Evolutionary conservation across 1,284 basidiomycete species (phyloP), one percentile per base, ranked within the genome.

Genomic region (Puccinia hordei): DNA sequence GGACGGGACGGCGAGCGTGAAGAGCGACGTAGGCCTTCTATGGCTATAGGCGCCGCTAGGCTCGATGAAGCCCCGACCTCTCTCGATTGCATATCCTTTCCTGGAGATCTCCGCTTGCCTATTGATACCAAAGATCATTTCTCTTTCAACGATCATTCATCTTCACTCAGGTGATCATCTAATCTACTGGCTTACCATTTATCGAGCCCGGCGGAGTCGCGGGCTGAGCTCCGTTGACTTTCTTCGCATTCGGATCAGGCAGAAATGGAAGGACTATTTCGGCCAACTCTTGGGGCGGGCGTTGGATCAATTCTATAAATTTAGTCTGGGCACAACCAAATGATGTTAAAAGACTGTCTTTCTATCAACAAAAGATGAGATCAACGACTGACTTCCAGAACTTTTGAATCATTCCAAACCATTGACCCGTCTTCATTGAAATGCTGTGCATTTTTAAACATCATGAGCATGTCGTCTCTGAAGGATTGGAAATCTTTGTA

Each of bases 331-430:
- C 4, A 57, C 30, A 35, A 57, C 22, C 30, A 57, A 51, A 73
- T 59, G 19, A 17, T 2, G 59, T 63, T 17, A 61, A 17, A 61
- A 63, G 30, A 30, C 57, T 59, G 57, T 38, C 59, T 63, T 4
- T 10, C 2, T 49, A 38, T 38, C 33, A 35, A 22, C 30, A 33
- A 51, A 35, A 9, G 53, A 33, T n/a, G 38, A 27, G 2, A 38
- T 2, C 22, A 35, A 61, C 12, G 15, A 68, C 81, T 74, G 27
- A 84, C 83, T 79, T 83, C 80, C 33, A 84, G 66, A 22, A 73
- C n/a, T 46, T 81, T 68, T 4, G 84, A 83, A 69, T 85, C 84
- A 44, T 83, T 81, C 83, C 83, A 84, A 27, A 84, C 82, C 30
- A 72, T 61, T 6, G 82, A 82, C 6, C 41, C 35, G 17, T 85